phyloP scores from a whole-genome alignment of 2,329 filamentous ascomycete genomes.

The Xylariaceae sp. region DNA sequence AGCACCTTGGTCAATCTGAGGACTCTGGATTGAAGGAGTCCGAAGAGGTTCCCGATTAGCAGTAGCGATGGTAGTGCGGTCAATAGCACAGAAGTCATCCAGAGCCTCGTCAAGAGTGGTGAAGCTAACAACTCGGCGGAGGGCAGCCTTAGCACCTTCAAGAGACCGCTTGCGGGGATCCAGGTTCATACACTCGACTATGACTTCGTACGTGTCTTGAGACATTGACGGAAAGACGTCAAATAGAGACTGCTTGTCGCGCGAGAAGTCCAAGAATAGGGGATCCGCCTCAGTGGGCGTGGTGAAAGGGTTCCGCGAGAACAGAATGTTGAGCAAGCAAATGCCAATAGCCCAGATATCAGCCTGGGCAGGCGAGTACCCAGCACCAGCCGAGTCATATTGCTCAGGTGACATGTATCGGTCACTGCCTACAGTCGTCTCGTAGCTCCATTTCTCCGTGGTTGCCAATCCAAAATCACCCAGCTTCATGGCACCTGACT shows the following conservation, averaged over 20 bases:
- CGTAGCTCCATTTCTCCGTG: constrained; percentile 86
- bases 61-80: constrained; percentile 77
- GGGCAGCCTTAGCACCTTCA: constrained; percentile 75
- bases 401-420: constrained; percentile 99
- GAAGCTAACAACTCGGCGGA: constrained; percentile 84
- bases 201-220: constrained; percentile 94
- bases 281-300: constrained; percentile 89
- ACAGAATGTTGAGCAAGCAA: constrained; percentile 93
- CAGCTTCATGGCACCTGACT: constrained; percentile 89
- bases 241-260: constrained; percentile 94
- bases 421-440: constrained; percentile 94
- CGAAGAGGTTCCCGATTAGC: constrained; percentile 94
- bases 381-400: constrained; percentile 84
- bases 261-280: constrained; percentile 89
- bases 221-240: constrained; percentile 99
- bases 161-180: constrained; percentile 91
- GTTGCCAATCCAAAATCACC: constrained; percentile 96
- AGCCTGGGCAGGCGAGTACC: constrained; percentile 91
- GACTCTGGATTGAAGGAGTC: constrained; percentile 92
- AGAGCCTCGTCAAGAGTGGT: constrained; percentile 90
- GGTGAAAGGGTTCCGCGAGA: constrained; percentile 95
- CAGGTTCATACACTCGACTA: constrained; percentile 87
- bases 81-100: constrained; percentile 91
- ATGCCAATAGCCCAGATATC: constrained; percentile 98
- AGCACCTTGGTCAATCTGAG: constrained; percentile 77